Evolutionary conservation across 768 basidiomycete genomes (phyloP), one percentile per base, ranked within the genome.

Genomic region (Candolleomyces aberdarensis): DNA sequence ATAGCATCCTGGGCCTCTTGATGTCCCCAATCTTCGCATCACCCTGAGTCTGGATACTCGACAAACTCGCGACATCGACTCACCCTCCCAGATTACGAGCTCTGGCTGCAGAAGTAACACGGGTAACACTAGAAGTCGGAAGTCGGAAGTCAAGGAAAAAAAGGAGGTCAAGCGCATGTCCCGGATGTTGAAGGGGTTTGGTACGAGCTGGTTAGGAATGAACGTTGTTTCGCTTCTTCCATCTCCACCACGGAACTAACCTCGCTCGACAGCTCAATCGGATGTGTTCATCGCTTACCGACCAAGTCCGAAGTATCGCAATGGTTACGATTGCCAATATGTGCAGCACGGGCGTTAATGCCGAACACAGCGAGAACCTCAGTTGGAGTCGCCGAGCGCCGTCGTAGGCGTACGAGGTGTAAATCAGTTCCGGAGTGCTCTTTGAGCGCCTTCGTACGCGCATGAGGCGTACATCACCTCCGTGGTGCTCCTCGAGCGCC

Each of bases 1-100:
- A 94, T 7, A 99, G 82, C 84, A 96, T 94, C 22, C 97, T 84
- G 0, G 96, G 96, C 47, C 95, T 89, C 72, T 99, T 99, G 72
- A 98, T 98, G 72, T 98, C 97, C 31, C 96, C 96, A 67, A 99
- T 99, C 76, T 98, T 96, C 2, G 94, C 94, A 61, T 94, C 92
- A 0, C 89, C 89, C 71, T 98, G 98, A 61, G 95, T 76, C 19
- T 52, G 95, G 92, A 62, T 88, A 93, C 66, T 98, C 90, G 57
- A 98, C 83, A 11, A 93, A 96, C 32, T 32, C n/a, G n/a, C n/a
- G n/a, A n/a, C n/a, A n/a, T n/a, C n/a, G n/a, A n/a, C n/a, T n/a
- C n/a, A n/a, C n/a, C n/a, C n/a, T n/a, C 32, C 5, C 32, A 32
- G 81, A 76, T 69, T 81, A 17, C 81, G 91, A 40, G 85, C 87